Evolutionary conservation across 805 yeast genomes (phyloP).

Genomic region (Ogataea chonburiensis): DNA sequence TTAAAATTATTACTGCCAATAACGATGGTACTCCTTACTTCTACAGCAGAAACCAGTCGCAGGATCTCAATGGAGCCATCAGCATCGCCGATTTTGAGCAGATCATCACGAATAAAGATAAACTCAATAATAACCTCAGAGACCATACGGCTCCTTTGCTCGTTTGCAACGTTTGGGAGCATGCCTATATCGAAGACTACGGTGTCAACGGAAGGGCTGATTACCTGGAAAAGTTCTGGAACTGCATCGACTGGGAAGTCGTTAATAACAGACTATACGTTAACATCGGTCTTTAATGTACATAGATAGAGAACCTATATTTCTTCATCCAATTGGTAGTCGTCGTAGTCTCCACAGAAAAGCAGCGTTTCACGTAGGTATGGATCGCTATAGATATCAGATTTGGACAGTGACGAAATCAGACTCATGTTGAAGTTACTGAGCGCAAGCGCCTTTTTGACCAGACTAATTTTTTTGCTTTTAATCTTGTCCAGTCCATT

Average conservation of each 20-base stretch:
- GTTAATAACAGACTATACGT: conserved; percentile 44
- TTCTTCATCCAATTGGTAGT: conserved; percentile 28
- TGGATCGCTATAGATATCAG: conserved; percentile 34
- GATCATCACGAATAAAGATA: conserved; percentile 37
- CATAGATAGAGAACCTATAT: conserved; percentile 11
- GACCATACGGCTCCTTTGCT: conserved; percentile 75
- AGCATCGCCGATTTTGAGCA: conserved; percentile 52
- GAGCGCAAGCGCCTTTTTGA: conserved; percentile 25
- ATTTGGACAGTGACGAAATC: conserved; percentile 34
- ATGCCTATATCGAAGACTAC: conserved; percentile 81
- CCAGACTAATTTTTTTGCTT: conserved; percentile 14
- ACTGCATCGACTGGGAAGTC: conserved; percentile 82
- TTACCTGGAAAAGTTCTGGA: conserved; percentile 75
- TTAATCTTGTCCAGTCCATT: conserved; percentile 18
- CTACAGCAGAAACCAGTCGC: conserved; percentile 63
- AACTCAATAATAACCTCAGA: conserved; percentile 34
- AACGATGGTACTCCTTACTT: conserved; percentile 80
- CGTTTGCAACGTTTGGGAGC: conserved; percentile 83
- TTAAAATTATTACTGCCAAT: conserved; percentile 54
- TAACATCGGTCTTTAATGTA: conserved; percentile 18
- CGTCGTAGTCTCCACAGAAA: conserved; percentile 31
- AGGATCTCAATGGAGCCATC: conserved; percentile 76
- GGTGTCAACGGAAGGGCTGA: conserved; percentile 74
- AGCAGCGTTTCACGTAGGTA: conserved; percentile 30
- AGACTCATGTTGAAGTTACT: conserved; percentile 33